A percentile compares a stretch with the other conserved stretches of the same genome.
Conservation (phyloP, 345 rosid genomes). For the Mangifera indica region DNA sequence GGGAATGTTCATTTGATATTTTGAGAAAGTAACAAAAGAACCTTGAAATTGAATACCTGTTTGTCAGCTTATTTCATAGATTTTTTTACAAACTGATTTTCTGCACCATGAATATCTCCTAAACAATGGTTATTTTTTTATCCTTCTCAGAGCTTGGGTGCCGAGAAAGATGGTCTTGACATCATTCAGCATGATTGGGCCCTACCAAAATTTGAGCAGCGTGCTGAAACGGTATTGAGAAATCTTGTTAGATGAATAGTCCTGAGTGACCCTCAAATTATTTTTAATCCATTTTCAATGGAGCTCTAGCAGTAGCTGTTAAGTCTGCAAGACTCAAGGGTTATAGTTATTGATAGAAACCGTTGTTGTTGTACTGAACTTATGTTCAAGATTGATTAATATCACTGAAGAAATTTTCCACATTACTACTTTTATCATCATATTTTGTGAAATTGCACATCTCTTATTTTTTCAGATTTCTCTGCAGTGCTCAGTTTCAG, state of each 20-base stretch:
- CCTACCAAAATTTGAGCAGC: slow-evolving; percentile 87
- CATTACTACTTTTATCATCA: not conserved
- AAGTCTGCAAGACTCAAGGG: not conserved
- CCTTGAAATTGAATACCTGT: not conserved
- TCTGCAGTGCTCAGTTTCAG: not conserved
- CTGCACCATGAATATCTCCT: not conserved
- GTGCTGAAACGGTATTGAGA: slow-evolving; percentile 80
- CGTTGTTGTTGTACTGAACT: not conserved
- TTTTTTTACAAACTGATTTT: not conserved
- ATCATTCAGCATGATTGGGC: slow-evolving; percentile 75
- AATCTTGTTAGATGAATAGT: slow-evolving; percentile 53
- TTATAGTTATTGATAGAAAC: slow-evolving; percentile 7
- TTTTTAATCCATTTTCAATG: not conserved
- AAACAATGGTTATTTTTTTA: not conserved
- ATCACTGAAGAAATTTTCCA: not conserved
- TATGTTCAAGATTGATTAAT: no score
- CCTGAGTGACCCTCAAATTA: not conserved
- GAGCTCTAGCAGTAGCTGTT: slow-evolving; percentile 1
- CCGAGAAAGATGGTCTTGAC: slow-evolving; percentile 81
- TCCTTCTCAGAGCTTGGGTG: slow-evolving; percentile 65
- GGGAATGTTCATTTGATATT: not conserved
- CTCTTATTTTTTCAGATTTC: not conserved
- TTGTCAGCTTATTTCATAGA: not conserved
- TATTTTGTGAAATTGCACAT: not conserved
- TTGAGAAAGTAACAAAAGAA: not conserved